phyloP scores from a whole-genome alignment of 2,329 filamentous ascomycete species.

The Pyrenophora seminiperda region DNA sequence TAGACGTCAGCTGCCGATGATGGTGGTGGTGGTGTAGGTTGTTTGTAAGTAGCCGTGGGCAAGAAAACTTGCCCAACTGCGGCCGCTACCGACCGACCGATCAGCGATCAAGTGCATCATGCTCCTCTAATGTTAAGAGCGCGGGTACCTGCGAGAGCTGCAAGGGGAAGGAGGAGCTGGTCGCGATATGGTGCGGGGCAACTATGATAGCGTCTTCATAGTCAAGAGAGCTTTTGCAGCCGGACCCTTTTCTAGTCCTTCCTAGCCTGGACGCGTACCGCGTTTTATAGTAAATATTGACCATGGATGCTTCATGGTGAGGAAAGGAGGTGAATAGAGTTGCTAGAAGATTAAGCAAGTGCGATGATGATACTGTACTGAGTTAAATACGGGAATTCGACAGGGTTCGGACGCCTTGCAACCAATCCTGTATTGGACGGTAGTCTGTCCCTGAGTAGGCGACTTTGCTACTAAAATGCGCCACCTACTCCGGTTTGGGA shows the following conservation, averaged over 20 bases:
- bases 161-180: constrained; percentile 26
- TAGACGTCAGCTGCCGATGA: too few relatives aligned
- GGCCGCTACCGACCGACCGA: constrained; percentile 41
- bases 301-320: too few relatives aligned
- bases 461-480: neutral
- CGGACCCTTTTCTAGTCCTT: constrained; percentile 5
- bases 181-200: constrained; percentile 19
- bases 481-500: neutral
- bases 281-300: constrained; percentile 1
- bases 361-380: too few relatives aligned
- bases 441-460: too few relatives aligned
- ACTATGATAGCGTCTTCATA: neutral
- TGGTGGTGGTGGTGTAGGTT: neutral
- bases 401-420: too few relatives aligned
- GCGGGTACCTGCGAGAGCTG: constrained; percentile 30
- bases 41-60: too few relatives aligned
- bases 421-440: too few relatives aligned
- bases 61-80: constrained; percentile 7
- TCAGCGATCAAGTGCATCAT: constrained; percentile 7
- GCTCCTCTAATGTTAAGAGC: constrained; percentile 5
- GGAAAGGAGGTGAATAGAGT: too few relatives aligned
- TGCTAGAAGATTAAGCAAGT: too few relatives aligned
- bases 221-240: constrained; percentile 3
- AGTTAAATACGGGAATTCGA: too few relatives aligned
- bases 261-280: constrained; percentile 4